Base-by-base conservation (phyloP, 148 eudicot genomes). In the Cornus florida region DNA sequence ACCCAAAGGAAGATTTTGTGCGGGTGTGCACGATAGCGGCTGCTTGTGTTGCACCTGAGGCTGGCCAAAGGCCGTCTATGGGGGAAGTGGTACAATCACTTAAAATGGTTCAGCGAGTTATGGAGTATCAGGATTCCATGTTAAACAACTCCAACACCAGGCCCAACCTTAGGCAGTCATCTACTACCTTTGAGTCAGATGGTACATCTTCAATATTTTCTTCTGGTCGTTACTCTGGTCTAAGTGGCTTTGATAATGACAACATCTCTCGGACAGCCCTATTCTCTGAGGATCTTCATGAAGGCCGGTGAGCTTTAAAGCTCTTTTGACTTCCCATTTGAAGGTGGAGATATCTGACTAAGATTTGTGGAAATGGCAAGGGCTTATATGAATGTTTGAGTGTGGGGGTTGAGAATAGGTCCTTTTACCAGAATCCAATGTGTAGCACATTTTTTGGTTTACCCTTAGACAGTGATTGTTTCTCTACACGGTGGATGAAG, bases 31-130 rank as follows among this genome's bases (percentile, higher is more conserved):
- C 97, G 11, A 90, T 95, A 77, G 98, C 96, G 24, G 97, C 98
- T 43, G 98, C 98, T 71, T 91, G 97, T 88, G 98, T 95, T 60
- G 87, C 98, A 60, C 91, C 98, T 0, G 97, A 95, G 86, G 94
- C 97, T 53, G 88, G 77, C 77, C 98, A 95, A 83, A 86, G 98
- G 67, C 98, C 98, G n/a, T 90, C 95, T 0, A 95, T 93, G 96
- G 95, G 98, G 50, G 98, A 93, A 90, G 98, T 95, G 70, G 97
- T 95, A 33, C 98, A 95, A 82, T 95, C 98, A 31, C 97, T 95
- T 38, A 95, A 93, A 84, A 95, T 95, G 97, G 97, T 95, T 71
- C 98, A 95, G 84, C 90, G 92, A 4, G 83, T 86, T 9, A 87
- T 83, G 0, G 98, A 95, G 82, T 87, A 89, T 80, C 94, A 91